These are phyloP conservation scores for Candida stauntonica DNA, from an alignment of 805 yeast species.

Conservation along the genomic window DNA sequence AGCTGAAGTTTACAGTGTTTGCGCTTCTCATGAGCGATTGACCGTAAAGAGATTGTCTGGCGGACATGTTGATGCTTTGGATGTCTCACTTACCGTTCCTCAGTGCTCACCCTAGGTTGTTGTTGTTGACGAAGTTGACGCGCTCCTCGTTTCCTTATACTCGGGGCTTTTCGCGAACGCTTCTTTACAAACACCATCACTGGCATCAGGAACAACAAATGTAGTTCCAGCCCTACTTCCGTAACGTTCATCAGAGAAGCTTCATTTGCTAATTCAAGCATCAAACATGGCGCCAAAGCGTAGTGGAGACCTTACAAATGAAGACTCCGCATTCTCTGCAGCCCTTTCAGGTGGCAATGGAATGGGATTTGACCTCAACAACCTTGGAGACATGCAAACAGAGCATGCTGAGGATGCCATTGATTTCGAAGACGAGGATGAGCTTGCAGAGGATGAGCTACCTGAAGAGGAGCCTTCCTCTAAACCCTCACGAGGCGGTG, in stretches of 20 bases:
- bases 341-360: constrained; percentile 33
- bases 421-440: constrained; percentile 93
- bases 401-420: constrained; percentile 88
- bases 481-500: constrained; percentile 5
- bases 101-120: too few relatives aligned
- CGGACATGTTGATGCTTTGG: constrained; percentile 17
- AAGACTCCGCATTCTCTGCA: constrained; percentile 36
- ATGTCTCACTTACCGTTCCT: too few relatives aligned
- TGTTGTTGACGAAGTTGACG: too few relatives aligned
- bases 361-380: constrained; percentile 16
- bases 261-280: too few relatives aligned
- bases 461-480: constrained; percentile 30
- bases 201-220: too few relatives aligned
- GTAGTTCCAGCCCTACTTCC: too few relatives aligned
- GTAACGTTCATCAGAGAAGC: too few relatives aligned
- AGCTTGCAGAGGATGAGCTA: constrained; percentile 82
- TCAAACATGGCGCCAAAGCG: constrained; percentile 4
- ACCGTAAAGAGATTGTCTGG: constrained; percentile 23
- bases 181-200: too few relatives aligned
- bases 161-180: too few relatives aligned
- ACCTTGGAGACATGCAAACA: constrained; percentile 29
- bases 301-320: constrained; percentile 28
- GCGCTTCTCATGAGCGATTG: constrained; percentile 28
- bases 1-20: constrained; percentile 15
- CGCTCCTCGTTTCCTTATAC: too few relatives aligned